Conservation (phyloP, 2,329 filamentous ascomycete genomes). For the Cercospora janseana region DNA sequence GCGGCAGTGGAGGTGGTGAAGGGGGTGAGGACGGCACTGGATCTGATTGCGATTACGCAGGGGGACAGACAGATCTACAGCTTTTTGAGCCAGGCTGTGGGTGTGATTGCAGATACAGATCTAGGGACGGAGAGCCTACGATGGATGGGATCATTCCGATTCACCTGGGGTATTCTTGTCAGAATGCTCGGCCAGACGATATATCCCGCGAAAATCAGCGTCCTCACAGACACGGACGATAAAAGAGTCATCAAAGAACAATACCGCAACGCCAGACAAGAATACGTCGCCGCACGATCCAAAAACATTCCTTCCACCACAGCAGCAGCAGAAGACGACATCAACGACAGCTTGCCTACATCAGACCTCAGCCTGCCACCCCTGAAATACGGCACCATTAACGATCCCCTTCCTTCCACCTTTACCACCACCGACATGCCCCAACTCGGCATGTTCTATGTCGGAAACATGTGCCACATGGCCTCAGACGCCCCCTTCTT, state of each 20-base stretch:
- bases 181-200: slow-evolving; percentile 71
- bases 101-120: slow-evolving; percentile 86
- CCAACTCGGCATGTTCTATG: slow-evolving; percentile 87
- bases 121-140: slow-evolving; percentile 85
- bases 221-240: slow-evolving; percentile 76
- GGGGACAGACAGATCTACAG: slow-evolving; percentile 71
- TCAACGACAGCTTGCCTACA: slow-evolving; percentile 20
- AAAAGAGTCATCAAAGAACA: slow-evolving; percentile 72
- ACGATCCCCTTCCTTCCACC: slow-evolving; percentile 69
- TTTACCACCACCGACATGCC: slow-evolving; percentile 75
- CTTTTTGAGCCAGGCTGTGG: slow-evolving; percentile 86
- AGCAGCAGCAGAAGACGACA: slow-evolving; percentile 13
- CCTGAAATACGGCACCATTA: slow-evolving; percentile 75
- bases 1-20: slow-evolving; percentile 85
- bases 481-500: slow-evolving; percentile 85
- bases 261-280: slow-evolving; percentile 52
- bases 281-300: slow-evolving; percentile 30
- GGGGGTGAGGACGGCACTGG: slow-evolving; percentile 76
- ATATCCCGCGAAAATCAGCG: slow-evolving; percentile 85
- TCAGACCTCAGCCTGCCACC: slow-evolving; percentile 55
- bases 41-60: slow-evolving; percentile 85
- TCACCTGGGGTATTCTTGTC: slow-evolving; percentile 79
- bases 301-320: slow-evolving; percentile 23
- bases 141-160: slow-evolving; percentile 87
- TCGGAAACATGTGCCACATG: slow-evolving; percentile 94